Evolutionary conservation across 176 grass and related monocot genomes (phyloP), one percentile per base, ranked within the genome.

Genomic region (Pontederia paniculata): DNA sequence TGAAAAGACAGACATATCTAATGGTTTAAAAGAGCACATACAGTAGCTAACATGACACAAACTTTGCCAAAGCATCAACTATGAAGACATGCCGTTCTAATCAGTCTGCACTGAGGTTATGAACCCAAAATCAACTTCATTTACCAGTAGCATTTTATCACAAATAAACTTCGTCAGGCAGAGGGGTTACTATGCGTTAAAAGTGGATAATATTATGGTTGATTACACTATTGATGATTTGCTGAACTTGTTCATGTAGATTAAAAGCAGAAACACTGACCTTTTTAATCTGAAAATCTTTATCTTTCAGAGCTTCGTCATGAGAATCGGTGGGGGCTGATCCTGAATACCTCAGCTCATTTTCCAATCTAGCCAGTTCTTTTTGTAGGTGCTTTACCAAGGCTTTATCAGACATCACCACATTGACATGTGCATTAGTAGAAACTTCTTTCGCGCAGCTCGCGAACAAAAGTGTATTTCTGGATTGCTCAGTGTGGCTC

Each of bases 341-440:
- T 52, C 83, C 79, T 42, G 74, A 66, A 22, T 74, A 75, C 56
- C 73, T 89, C 21, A 97, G 65, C 56, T 97, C 91, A 58, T 70
- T 73, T 49, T 84, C 80, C 57, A 97, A 69, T 64, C 57, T 90
- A 0, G 80, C 65, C 25, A 97, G 68, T 56, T 97, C 91, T 37
- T 77, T 82, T 47, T 90, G 86, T 73, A 90, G 86, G 43, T 83
- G 86, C 69, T 84, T 90, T 60, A 97, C 82, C 42, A 97, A 47
- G 21, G 78, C 83, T 74, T 90, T 97, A 65, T 97, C 83, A 23
- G 91, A 88, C 77, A 97, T 90, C 20, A 97, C 77, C 8, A 90
- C 57, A 6, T 97, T 97, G 65, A 97, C 91, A 15, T 76, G 70
- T 52, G 91, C 91, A 9, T 90, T 78, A 17, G 83, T 90, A 46